These are phyloP conservation scores for Taphrina betulina DNA, from an alignment of 1,139 yeast species.

Conservation along the genomic window DNA sequence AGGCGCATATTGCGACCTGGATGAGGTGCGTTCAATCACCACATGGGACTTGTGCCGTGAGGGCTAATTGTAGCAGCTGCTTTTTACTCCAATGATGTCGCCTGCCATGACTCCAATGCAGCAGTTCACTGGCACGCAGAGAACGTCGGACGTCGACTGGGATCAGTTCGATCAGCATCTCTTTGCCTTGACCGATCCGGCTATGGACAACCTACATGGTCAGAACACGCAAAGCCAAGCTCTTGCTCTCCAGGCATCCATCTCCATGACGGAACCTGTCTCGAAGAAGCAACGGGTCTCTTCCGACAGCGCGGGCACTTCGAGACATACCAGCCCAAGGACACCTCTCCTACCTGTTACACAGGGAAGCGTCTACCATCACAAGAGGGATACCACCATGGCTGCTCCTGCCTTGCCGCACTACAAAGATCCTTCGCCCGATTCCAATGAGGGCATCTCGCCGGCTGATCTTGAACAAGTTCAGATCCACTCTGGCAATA, in stretches of 20 bases:
- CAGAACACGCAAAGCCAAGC: neutral
- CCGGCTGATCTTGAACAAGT: conserved; percentile 11
- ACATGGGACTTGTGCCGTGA: neutral
- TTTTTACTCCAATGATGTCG: conserved; percentile 30
- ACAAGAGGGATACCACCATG: conserved; percentile 11
- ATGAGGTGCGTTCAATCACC: conserved; percentile 9
- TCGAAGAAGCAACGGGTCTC: conserved; percentile 10
- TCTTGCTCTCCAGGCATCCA: neutral
- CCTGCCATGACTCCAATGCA: conserved; percentile 32
- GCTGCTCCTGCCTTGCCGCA: neutral
- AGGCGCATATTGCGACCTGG: conserved; percentile 3
- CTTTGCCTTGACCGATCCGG: conserved; percentile 24
- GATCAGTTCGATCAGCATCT: conserved; percentile 25
- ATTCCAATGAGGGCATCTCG: conserved; percentile 21
- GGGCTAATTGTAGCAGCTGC: conserved; percentile 2
- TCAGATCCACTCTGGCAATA: neutral
- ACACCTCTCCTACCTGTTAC: neutral
- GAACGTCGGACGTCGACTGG: conserved; percentile 19
- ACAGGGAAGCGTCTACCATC: conserved; percentile 2
- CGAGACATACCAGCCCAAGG: conserved; percentile 11
- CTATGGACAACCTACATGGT: neutral
- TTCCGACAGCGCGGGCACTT: neutral
- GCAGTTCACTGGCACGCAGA: neutral
- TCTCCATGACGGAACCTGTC: neutral
- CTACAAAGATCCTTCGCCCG: conserved; percentile 20